These are phyloP conservation scores for Colletotrichum sp. DNA, from an alignment of 2,329 filamentous ascomycete genomes.

Conservation along the genomic window DNA sequence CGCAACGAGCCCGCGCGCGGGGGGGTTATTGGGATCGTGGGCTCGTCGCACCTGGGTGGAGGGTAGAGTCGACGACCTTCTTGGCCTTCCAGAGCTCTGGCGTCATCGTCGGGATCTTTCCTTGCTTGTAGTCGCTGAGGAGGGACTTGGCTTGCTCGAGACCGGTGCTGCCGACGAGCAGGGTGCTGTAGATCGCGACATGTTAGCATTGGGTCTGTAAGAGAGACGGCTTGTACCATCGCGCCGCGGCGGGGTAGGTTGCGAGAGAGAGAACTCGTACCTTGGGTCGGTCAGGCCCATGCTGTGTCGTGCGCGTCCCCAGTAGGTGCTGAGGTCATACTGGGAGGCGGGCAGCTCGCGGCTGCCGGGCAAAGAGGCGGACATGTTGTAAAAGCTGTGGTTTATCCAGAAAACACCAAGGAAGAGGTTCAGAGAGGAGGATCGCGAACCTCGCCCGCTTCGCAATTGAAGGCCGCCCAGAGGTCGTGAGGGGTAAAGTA, in stretches of 20 bases:
- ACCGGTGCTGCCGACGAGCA: conserved; percentile 78
- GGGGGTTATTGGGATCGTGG: neutral
- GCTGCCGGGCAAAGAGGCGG: conserved; percentile 67
- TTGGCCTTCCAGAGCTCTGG: conserved; percentile 93
- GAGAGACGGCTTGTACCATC: neutral
- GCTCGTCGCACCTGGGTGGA: conserved; percentile 79
- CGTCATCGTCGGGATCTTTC: conserved; percentile 80
- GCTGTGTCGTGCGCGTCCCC: conserved; percentile 90
- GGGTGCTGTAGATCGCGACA: conserved; percentile 64
- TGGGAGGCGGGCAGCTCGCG: conserved; percentile 90
- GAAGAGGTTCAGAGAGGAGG: neutral
- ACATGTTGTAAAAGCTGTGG: conserved; percentile 50
- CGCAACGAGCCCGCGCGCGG: neutral
- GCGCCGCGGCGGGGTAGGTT: neutral
- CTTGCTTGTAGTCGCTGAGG: conserved; percentile 85
- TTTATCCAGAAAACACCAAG: neutral
- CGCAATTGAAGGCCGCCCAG: neutral
- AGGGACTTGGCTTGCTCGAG: conserved; percentile 87
- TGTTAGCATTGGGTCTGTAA: neutral
- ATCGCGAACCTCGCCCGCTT: neutral
- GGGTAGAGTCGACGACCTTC: conserved; percentile 94
- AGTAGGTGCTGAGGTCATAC: conserved; percentile 92
- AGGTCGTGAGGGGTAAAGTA: neutral
- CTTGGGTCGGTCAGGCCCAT: conserved; percentile 92
- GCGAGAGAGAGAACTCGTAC: conserved; percentile 60